Base-by-base conservation (phyloP, 1,284 basidiomycete species). In the Mycena citricolor region DNA sequence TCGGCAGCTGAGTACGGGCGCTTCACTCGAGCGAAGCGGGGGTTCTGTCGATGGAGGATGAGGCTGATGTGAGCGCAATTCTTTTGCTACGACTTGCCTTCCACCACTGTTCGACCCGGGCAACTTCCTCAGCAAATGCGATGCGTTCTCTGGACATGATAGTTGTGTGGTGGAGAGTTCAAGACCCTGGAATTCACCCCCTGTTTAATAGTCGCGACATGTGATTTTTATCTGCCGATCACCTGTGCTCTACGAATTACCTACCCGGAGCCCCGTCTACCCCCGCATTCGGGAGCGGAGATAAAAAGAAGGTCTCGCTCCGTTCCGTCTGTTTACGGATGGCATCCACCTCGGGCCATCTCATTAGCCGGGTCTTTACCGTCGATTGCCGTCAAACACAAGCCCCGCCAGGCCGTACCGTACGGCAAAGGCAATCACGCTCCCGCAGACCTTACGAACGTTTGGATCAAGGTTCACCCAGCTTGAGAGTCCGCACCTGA, bases 1-100 rank as follows among this genome's bases (percentile, higher is more conserved):
- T 97, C 86, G 26, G 83, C 86, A 23, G 95, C 91, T 33, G 90
- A 88, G 73, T 97, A 99, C 3, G 94, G 92, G 29, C 95, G 85
- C 59, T 79, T 85, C 31, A 87, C 86, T 61, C 84, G 77, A 30
- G 82, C 79, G 66, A 94, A 98, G 44, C 95, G 90, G 22, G 90
- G 82, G 60, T 70, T 83, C 93, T 95, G 59, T 24, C 34, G 38
- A 39, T 29, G 7, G 14, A 5, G 21, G 16, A 40, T 54, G 13
- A 55, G 37, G 14, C 10, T 31, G 23, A 38, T 20, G 17, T 25
- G 30, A 21, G 11, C 14, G 39, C 21, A 44, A 19, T 22, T 20
- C 13, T 17, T 12, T 3, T 12, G 21, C 19, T 16, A 85, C 30
- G 6, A 63, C 73, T 52, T 51, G 91, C 93, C 82, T 92, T 90